A percentile compares a stretch with the other conserved stretches of the same genome.
Conservation (phyloP, 768 basidiomycete genomes). For the Sutorius australiensis region DNA sequence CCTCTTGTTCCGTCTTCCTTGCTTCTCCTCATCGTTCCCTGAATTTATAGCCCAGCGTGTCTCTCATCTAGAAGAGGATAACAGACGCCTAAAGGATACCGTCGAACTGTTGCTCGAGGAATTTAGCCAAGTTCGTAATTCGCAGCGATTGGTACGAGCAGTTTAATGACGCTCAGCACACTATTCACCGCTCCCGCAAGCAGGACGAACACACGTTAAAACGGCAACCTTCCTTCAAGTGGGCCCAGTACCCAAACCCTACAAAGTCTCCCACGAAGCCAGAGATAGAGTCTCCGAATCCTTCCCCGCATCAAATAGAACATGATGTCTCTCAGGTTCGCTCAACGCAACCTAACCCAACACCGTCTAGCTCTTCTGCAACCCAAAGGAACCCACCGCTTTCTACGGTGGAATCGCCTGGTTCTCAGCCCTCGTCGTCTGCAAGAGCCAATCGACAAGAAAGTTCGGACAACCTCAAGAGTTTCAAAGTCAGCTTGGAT, state of each 20-base stretch:
- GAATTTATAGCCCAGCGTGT: constrained; percentile 62
- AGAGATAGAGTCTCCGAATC: constrained; percentile 70
- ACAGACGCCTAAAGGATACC: constrained; percentile 59
- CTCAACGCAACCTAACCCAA: constrained; percentile 14
- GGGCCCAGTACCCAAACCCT: constrained; percentile 78
- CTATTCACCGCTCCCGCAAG: constrained; percentile 11
- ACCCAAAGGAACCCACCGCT: constrained; percentile 29
- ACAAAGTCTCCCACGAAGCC: constrained; percentile 78
- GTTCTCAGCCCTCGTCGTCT: constrained; percentile 26
- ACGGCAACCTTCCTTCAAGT: constrained; percentile 83
- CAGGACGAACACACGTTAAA: constrained; percentile 46
- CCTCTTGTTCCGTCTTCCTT: neutral
- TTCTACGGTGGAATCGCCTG: constrained; percentile 29
- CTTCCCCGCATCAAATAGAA: constrained; percentile 74
- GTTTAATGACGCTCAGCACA: constrained; percentile 1
- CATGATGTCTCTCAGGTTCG: constrained; percentile 54
- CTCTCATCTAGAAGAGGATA: constrained; percentile 70
- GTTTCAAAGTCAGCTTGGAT: constrained; percentile 95
- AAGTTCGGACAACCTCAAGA: constrained; percentile 74
- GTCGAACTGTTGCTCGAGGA: constrained; percentile 68
- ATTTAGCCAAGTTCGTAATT: constrained; percentile 43
- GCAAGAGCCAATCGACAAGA: constrained; percentile 54
- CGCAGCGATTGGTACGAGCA: constrained; percentile 17
- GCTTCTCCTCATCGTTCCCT: constrained; percentile 1
- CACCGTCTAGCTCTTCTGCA: constrained; percentile 23